phyloP scores from a whole-genome alignment of 345 rosid species.

The Hevea brasiliensis region DNA sequence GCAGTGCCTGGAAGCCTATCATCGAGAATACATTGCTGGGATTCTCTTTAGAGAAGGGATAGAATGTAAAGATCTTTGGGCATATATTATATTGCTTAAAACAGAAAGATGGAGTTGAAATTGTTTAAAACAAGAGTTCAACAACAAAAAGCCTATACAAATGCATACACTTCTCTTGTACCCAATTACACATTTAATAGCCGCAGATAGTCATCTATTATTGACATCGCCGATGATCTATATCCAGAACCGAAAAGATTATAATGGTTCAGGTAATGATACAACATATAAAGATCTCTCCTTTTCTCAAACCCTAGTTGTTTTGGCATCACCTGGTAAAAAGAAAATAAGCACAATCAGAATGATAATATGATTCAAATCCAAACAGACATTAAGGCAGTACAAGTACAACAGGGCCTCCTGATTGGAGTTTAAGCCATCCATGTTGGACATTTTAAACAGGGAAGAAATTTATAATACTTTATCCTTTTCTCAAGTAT shows the following conservation, averaged over 20 bases:
- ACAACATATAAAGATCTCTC: slow-evolving; percentile 68
- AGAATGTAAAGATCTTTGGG: not conserved
- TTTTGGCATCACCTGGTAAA: slow-evolving; percentile 75
- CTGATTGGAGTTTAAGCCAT: not conserved
- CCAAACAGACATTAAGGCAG: not conserved
- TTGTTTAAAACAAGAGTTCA: not conserved
- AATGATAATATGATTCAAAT: not conserved
- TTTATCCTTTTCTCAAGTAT: too few relatives aligned
- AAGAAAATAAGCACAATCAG: not conserved
- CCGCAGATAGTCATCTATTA: slow-evolving; percentile 66
- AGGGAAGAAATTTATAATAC: too few relatives aligned
- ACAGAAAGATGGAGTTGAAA: not conserved
- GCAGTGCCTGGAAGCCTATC: too few relatives aligned
- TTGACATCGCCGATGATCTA: slow-evolving; percentile 74
- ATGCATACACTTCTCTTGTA: not conserved
- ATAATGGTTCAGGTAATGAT: slow-evolving; percentile 93
- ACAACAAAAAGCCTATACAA: not conserved
- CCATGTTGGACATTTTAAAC: not conserved
- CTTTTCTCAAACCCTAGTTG: slow-evolving; percentile 81
- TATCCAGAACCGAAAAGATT: slow-evolving; percentile 90
- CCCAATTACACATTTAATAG: slow-evolving; percentile 42
- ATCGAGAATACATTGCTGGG: not conserved
- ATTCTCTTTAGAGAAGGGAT: not conserved
- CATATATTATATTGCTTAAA: not conserved
- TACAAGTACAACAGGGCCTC: not conserved